Percentiles rank a stretch among this genome's conserved stretches.
Evolutionary conservation across 2,329 filamentous ascomycete genomes (phyloP).

Genomic region (Penicillium sp.): DNA sequence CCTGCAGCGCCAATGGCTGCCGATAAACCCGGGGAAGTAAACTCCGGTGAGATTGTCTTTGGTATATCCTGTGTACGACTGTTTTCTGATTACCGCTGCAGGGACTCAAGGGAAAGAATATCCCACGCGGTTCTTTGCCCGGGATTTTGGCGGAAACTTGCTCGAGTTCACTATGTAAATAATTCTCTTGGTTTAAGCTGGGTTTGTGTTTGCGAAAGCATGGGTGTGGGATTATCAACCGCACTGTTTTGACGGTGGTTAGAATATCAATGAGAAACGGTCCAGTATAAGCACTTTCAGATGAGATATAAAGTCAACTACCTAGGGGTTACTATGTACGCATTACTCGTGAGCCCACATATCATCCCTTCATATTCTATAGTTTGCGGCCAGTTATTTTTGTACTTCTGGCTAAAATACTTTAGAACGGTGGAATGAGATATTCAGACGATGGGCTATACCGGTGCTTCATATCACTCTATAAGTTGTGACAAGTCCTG

Average conservation of each 20-base stretch:
- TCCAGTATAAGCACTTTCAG: not conserved
- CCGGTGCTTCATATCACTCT: not conserved
- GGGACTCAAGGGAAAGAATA: constrained; percentile 58
- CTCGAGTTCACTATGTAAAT: constrained; percentile 52
- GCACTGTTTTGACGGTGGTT: not conserved
- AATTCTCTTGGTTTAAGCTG: not conserved
- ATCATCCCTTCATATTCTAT: too few species aligned
- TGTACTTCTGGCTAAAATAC: too few species aligned
- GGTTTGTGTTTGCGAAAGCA: not conserved
- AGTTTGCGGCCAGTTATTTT: too few species aligned
- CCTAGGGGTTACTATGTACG: too few species aligned
- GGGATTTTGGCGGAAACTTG: constrained; percentile 56
- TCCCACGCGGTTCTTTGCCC: constrained; percentile 61
- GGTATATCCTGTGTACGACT: not conserved
- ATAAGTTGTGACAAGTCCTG: not conserved
- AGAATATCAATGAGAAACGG: not conserved
- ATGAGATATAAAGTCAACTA: too few species aligned
- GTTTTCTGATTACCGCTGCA: constrained; percentile 25
- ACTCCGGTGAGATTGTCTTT: constrained; percentile 35
- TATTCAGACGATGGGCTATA: not conserved
- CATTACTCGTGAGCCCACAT: too few species aligned
- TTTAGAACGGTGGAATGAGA: too few species aligned
- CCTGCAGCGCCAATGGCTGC: constrained; percentile 52
- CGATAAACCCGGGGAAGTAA: constrained; percentile 54
- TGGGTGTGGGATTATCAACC: not conserved